Evolutionary conservation across 148 eudicot species (phyloP), one percentile per base, ranked within the genome.

Genomic region (Chenopodium formosanum): DNA sequence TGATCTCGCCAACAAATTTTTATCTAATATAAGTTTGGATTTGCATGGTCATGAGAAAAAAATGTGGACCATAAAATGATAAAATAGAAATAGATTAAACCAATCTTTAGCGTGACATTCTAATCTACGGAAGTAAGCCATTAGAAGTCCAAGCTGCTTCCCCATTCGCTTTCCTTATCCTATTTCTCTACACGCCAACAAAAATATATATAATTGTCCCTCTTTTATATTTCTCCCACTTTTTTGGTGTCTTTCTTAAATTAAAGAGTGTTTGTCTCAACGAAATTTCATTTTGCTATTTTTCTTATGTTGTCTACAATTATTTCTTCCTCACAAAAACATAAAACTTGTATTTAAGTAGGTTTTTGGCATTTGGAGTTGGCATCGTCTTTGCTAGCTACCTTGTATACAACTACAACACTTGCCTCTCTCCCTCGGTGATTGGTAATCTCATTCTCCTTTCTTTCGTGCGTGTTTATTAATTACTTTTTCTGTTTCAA

Each of bases 101-200:
- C 47, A 84, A 79, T 73, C 31, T 64, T 1, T 80, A 84, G 70
- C 83, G 86, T 84, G 83, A 84, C 83, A 84, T 76, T 77, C 81
- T 84, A 73, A 80, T 80, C 80, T 76, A 80, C 80, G 73, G 63
- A 80, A 80, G 69, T 73, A 1, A 34, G 9, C 23, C 19, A 19
- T 37, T 74, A 74, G 78, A 84, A 80, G 80, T 79, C n/a, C 50
- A 82, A 25, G 64, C 71, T 82, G 53, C 9, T 16, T 62, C 23
- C 10, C 81, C 76, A 69, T 82, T 82, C 81, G 71, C 52, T 78
- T 82, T 78, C 84, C 48, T 82, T 82, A 82, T 82, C 85, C 78
- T 25, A 47, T 73, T 23, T 37, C 70, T 60, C n/a, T 60, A 70
- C 84, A 82, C 70, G 71, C 60, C 80, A 58, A 82, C 76, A 62